Evolutionary conservation across 148 eudicot species (phyloP).

Genomic region (Bassia scoparia): DNA sequence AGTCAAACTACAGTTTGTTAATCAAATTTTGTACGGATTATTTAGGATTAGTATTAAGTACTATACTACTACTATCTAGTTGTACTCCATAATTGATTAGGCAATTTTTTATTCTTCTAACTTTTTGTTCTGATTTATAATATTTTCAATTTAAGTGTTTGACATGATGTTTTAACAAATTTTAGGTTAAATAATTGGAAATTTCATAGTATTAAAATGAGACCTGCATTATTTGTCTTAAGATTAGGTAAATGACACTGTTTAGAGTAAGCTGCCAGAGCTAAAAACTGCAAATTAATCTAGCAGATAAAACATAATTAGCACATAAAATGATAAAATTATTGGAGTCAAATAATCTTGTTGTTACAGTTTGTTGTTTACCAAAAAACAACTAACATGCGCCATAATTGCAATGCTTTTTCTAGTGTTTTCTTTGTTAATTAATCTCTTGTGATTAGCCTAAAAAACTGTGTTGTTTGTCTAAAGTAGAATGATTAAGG

Average conservation of each 20-base stretch:
- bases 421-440: slow-evolving; percentile 18
- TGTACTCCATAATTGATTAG: too few species aligned
- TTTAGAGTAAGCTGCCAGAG: slow-evolving; percentile 15
- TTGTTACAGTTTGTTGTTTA: slow-evolving; percentile 20
- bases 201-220: slow-evolving; percentile 5
- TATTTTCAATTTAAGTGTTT: neutral
- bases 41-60: too few species aligned
- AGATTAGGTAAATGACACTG: slow-evolving; percentile 20
- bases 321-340: neutral
- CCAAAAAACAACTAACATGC: slow-evolving; percentile 24
- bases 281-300: neutral
- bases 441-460: slow-evolving; percentile 14
- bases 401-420: slow-evolving; percentile 23
- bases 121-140: neutral
- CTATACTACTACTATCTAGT: too few species aligned
- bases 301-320: neutral
- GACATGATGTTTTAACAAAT: slow-evolving; percentile 17
- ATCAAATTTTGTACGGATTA: too few species aligned
- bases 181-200: slow-evolving; percentile 14
- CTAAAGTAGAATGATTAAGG: slow-evolving; percentile 31
- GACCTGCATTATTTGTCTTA: slow-evolving; percentile 14
- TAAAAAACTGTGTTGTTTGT: slow-evolving; percentile 32
- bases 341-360: slow-evolving; percentile 16
- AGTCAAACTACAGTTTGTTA: too few species aligned
- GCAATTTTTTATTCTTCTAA: neutral